A percentile compares a stretch with the other conserved stretches of the same genome.
Conservation (phyloP, 2,329 filamentous ascomycete species). For the Aspergillus tubingensis region DNA sequence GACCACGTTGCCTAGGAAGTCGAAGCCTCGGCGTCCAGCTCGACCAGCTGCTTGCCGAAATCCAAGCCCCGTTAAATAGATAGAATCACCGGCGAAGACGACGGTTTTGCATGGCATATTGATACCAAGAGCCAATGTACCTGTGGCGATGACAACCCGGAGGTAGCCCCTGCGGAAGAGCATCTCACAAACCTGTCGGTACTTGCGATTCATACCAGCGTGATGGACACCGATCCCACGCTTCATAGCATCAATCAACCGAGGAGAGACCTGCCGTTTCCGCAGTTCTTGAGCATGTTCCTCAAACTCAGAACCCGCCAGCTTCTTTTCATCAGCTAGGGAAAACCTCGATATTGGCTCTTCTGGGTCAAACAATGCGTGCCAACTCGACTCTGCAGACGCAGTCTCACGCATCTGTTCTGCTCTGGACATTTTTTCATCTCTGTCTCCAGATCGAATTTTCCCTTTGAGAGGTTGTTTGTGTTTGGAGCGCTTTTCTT, state of each 20-base stretch:
- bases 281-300: slow-evolving; percentile 55
- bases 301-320: slow-evolving; percentile 61
- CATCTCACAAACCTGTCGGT: slow-evolving; percentile 62
- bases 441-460: slow-evolving; percentile 25
- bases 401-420: slow-evolving; percentile 58
- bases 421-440: slow-evolving; percentile 56
- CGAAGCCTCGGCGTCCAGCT: slow-evolving; percentile 77
- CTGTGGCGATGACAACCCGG: slow-evolving; percentile 71
- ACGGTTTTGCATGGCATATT: slow-evolving; percentile 85
- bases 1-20: slow-evolving; percentile 77
- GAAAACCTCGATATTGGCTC: slow-evolving; percentile 51
- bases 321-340: slow-evolving; percentile 65
- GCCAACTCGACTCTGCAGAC: slow-evolving; percentile 56
- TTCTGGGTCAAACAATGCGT: slow-evolving; percentile 68
- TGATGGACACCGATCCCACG: slow-evolving; percentile 77
- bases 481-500: slow-evolving; percentile 40
- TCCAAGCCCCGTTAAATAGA: slow-evolving; percentile 72
- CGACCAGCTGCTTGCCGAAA: slow-evolving; percentile 76
- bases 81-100: slow-evolving; percentile 72
- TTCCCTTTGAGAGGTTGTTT: slow-evolving; percentile 47
- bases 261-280: slow-evolving; percentile 47
- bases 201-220: slow-evolving; percentile 75
- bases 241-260: slow-evolving; percentile 61
- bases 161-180: slow-evolving; percentile 51
- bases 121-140: slow-evolving; percentile 74